Evolutionary conservation across 768 basidiomycete species (phyloP).

Genomic region (Phanerochaete sordida): DNA sequence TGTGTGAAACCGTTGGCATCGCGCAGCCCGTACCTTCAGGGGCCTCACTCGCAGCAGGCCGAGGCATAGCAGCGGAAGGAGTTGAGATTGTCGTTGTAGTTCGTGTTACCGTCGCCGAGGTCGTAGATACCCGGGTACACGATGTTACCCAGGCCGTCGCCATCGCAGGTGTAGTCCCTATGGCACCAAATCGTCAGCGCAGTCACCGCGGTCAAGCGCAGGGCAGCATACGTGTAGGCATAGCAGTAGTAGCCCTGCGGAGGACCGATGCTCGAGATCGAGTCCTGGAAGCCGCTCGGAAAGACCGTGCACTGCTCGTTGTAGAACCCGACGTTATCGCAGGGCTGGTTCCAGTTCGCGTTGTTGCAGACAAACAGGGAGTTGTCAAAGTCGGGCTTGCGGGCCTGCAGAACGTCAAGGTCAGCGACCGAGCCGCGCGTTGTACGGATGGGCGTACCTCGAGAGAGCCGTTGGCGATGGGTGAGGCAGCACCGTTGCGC

Average conservation of each 20-base stretch:
- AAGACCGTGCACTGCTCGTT: not conserved
- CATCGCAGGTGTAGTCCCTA: not conserved
- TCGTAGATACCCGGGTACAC: not conserved
- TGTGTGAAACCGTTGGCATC: too few relatives aligned
- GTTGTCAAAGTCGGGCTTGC: too few relatives aligned
- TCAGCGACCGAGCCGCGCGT: too few relatives aligned
- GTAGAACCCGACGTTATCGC: constrained; percentile 1
- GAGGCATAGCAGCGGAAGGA: not conserved
- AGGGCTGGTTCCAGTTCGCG: not conserved
- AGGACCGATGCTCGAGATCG: too few relatives aligned
- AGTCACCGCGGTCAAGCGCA: not conserved
- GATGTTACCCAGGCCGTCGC: not conserved
- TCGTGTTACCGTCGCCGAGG: not conserved
- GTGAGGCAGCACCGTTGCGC: too few relatives aligned
- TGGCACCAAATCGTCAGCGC: too few relatives aligned
- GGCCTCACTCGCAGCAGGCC: too few relatives aligned
- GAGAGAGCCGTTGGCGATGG: too few relatives aligned
- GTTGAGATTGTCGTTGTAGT: not conserved
- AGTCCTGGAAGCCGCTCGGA: not conserved
- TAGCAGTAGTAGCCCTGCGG: too few relatives aligned
- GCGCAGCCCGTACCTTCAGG: too few relatives aligned
- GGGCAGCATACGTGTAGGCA: not conserved
- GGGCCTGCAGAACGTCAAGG: too few relatives aligned
- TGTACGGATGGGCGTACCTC: too few relatives aligned
- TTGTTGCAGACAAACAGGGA: constrained; percentile 1